Conservation (phyloP, 805 yeast genomes). For the Kodamaea jinghongensis region DNA sequence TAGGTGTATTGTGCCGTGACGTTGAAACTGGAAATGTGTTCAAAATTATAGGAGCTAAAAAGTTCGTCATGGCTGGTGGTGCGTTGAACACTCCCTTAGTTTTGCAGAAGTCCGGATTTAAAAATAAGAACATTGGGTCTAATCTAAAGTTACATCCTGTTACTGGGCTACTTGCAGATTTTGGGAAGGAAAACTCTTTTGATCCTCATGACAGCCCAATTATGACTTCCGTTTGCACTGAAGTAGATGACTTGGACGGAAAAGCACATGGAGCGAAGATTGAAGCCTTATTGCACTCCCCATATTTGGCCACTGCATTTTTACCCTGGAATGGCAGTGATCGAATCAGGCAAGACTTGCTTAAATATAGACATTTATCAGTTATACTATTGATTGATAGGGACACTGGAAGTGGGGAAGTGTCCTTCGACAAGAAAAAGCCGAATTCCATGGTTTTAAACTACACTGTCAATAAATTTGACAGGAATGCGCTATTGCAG, state of each 20-base stretch:
- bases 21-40: constrained; percentile 26
- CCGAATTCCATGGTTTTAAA: constrained; percentile 36
- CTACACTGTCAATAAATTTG: constrained; percentile 40
- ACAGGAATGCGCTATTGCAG: constrained; percentile 35
- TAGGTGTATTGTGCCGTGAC: constrained; percentile 41
- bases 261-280: constrained; percentile 51
- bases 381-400: constrained; percentile 45
- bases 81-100: constrained; percentile 49
- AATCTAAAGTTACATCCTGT: constrained; percentile 53
- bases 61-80: constrained; percentile 46
- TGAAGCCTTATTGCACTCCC: constrained; percentile 48
- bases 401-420: constrained; percentile 42
- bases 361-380: constrained; percentile 36
- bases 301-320: constrained; percentile 33
- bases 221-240: constrained; percentile 47
- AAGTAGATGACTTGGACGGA: constrained; percentile 50
- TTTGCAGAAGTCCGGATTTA: constrained; percentile 46
- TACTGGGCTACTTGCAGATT: constrained; percentile 38
- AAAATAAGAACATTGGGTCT: constrained; percentile 48
- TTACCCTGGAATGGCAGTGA: constrained; percentile 42
- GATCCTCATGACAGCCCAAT: constrained; percentile 42
- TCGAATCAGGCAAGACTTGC: constrained; percentile 26
- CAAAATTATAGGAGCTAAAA: constrained; percentile 44
- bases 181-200: constrained; percentile 29
- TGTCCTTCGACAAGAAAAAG: constrained; percentile 27